Evolutionary conservation across 129 eudicot species (phyloP), one percentile per base, ranked within the genome.

Genomic region (Pseudognaphalium luteoalbum): DNA sequence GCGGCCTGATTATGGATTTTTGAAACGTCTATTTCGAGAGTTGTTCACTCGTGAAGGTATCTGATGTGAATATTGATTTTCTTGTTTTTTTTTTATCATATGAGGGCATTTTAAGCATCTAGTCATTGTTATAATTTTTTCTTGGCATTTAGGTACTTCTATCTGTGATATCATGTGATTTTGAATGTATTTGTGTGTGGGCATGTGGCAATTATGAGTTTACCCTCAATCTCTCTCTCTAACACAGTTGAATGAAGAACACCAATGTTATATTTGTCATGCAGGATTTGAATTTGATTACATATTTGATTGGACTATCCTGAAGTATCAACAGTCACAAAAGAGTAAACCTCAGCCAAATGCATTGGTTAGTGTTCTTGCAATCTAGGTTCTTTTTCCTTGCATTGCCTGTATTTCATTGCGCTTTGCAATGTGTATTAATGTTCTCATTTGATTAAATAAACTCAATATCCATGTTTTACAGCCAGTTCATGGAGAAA

Each of bases 1-100:
- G 29, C 93, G 99, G 7, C 99, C 99, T 74, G 99, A 91, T 85
- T 94, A 94, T 76, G 97, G 94, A 73, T 94, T 94, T 80, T 77
- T 94, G 73, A 94, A 91, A 81, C 99, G 99, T 51, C 84, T 94
- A 51, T 94, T 94, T 74, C 90, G 99, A n/a, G 99, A 94, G 83
- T 79, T 94, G 68, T 94, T 91, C 76, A 77, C 90, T 76, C 97
- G 97, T 60, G 96, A 91, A 91, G 98, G 98, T 94, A 86, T 64
- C 59, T 71, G 71, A 32, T 61, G 63, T 41, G 37, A 52, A 59
- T 41, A 42, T 20, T 30, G 52, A 29, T 51, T 68, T 76, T 33
- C 32, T 28, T 64, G 44, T 32, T 11, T 29, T 30, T 30, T 30
- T 30, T 3, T 11, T 20, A 62, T 62, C 14, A 30, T 16, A 14